A percentile compares a stretch with the other conserved stretches of the same genome.
Evolutionary conservation across 2,329 filamentous ascomycete species (phyloP).

Genomic region (Penicillium digitatum): DNA sequence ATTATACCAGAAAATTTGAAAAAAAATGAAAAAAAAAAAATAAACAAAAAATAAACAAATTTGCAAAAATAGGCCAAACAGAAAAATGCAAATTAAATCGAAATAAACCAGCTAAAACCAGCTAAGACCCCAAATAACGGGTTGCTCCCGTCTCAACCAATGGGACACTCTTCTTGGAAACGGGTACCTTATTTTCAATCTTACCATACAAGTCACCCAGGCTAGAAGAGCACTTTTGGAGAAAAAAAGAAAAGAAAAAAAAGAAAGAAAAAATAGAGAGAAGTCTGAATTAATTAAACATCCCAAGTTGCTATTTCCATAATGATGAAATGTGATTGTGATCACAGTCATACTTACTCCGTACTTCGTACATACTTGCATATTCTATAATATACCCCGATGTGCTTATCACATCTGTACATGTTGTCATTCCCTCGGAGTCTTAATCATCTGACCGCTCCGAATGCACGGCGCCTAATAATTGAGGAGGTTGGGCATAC

Average conservation of each 20-base stretch:
- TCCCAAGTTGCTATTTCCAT: too few relatives aligned
- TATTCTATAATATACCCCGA: neutral
- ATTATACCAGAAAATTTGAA: neutral
- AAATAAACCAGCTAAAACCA: neutral
- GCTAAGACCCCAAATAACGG: constrained; percentile 1
- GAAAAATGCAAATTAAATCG: neutral
- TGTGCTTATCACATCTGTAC: neutral
- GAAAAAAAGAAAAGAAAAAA: neutral
- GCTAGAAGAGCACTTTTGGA: neutral
- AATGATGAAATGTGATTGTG: too few relatives aligned
- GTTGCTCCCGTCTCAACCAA: constrained; percentile 9
- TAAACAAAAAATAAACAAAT: neutral
- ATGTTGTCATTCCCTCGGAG: neutral
- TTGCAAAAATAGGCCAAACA: constrained; percentile 2
- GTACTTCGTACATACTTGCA: neutral
- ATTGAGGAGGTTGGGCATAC: constrained; percentile 15
- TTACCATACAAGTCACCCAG: neutral
- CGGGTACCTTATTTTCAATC: constrained; percentile 8
- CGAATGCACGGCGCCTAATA: constrained; percentile 10
- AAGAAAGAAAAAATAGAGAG: neutral
- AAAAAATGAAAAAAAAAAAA: neutral
- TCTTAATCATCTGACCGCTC: constrained; percentile 7
- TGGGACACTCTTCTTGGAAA: constrained; percentile 2
- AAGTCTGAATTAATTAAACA: neutral
- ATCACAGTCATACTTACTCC: neutral